Percentiles rank a stretch among this genome's conserved stretches.
phyloP scores from a whole-genome alignment of 2,329 filamentous ascomycete species.

The Didymella segeticola region DNA sequence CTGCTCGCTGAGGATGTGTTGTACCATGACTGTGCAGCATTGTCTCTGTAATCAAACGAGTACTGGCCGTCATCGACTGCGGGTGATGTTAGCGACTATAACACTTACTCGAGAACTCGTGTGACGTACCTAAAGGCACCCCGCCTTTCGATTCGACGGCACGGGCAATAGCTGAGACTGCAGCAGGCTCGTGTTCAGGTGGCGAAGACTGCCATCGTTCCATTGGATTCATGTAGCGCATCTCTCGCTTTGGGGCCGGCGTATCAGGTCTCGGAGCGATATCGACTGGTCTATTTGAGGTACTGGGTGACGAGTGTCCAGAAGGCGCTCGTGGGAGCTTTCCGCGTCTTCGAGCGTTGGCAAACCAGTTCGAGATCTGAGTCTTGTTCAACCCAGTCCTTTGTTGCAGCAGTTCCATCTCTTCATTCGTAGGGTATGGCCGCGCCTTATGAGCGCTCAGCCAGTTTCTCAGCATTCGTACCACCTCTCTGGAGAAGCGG shows the following conservation, averaged over 20 bases:
- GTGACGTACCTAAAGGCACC: slow-evolving; percentile 1
- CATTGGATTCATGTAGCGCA: slow-evolving; percentile 27
- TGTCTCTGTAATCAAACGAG: slow-evolving; percentile 5
- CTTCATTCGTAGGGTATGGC: slow-evolving; percentile 32
- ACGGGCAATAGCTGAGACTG: slow-evolving; percentile 30
- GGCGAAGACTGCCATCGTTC: slow-evolving; percentile 40
- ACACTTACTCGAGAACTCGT: rapidly evolving
- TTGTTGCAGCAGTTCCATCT: slow-evolving; percentile 26
- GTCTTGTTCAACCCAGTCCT: slow-evolving; percentile 34
- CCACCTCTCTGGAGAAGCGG: slow-evolving; percentile 34
- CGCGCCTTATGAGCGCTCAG: slow-evolving; percentile 28
- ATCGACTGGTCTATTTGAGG: slow-evolving; percentile 22
- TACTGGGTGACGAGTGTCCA: slow-evolving; percentile 3
- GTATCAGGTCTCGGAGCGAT: slow-evolving; percentile 34
- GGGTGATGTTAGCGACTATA: neutral
- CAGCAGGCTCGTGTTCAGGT: slow-evolving; percentile 37
- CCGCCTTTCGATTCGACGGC: slow-evolving; percentile 28
- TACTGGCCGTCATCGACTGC: neutral
- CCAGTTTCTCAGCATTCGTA: slow-evolving; percentile 35
- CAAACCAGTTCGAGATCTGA: slow-evolving; percentile 39
- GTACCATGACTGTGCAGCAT: slow-evolving; percentile 7
- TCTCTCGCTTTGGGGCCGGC: slow-evolving; percentile 20
- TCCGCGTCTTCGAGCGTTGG: slow-evolving; percentile 35
- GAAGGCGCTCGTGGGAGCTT: slow-evolving; percentile 23
- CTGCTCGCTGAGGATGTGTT: slow-evolving; percentile 32